Conservation (phyloP, 1,284 basidiomycete species). For the Fomitopsis pinicola region DNA sequence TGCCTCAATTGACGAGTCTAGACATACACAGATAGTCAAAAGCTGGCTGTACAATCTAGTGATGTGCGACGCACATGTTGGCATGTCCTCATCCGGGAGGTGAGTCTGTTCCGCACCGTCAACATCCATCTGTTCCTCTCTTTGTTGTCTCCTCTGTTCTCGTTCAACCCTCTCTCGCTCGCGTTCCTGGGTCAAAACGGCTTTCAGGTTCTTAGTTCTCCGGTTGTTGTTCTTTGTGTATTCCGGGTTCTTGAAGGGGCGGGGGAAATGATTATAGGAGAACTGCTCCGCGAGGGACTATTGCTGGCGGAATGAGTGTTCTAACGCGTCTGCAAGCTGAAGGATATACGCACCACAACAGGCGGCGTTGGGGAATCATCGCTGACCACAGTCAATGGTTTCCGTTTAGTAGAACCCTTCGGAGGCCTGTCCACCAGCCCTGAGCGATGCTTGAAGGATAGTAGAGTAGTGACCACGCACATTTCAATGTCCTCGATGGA, state of each 20-base stretch:
- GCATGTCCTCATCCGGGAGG: constrained; percentile 50
- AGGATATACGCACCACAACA: constrained; percentile 12
- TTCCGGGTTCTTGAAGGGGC: constrained; percentile 71
- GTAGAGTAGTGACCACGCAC: neutral
- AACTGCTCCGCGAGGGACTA: constrained; percentile 67
- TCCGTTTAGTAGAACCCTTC: constrained; percentile 26
- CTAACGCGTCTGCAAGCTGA: neutral
- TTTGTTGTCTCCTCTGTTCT: constrained; percentile 46
- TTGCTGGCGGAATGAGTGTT: neutral
- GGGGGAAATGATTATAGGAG: constrained; percentile 61
- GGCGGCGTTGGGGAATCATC: constrained; percentile 28
- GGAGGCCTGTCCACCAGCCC: constrained; percentile 21
- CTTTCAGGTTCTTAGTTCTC: constrained; percentile 72
- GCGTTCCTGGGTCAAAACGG: constrained; percentile 68
- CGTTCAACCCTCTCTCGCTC: constrained; percentile 65
- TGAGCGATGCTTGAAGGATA: neutral
- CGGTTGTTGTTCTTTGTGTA: constrained; percentile 67
- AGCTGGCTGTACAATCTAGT: neutral
- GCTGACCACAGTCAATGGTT: constrained; percentile 17
- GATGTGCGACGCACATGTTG: constrained; percentile 51
- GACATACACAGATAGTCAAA: neutral
- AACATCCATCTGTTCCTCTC: constrained; percentile 42
- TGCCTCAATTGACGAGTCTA: constrained; percentile 82
- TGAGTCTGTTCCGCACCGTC: constrained; percentile 25
- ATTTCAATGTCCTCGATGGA: neutral